These are phyloP conservation scores for Populus hybrid DNA, from an alignment of 441 rosid species.

Conservation along the genomic window DNA sequence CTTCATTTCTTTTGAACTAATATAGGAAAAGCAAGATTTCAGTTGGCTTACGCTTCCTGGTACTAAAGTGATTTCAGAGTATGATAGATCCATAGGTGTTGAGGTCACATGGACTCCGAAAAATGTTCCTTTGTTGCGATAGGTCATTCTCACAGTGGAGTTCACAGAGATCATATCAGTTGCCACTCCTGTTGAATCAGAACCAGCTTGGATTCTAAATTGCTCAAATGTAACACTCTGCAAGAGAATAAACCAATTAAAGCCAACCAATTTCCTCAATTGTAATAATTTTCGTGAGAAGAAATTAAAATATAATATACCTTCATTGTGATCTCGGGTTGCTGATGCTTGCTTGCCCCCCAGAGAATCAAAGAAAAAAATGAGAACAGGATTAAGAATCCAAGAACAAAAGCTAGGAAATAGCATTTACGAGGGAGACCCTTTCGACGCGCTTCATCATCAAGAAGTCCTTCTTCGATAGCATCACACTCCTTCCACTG, in stretches of 20 bases:
- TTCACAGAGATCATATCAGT: slow-evolving; percentile 84
- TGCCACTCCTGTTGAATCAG: slow-evolving; percentile 81
- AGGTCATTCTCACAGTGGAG: slow-evolving; percentile 66
- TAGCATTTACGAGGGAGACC: slow-evolving; percentile 84
- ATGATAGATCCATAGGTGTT: slow-evolving; percentile 67
- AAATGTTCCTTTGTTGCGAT: slow-evolving; percentile 84
- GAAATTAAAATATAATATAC: slow-evolving; percentile 16
- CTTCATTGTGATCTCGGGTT: slow-evolving; percentile 80
- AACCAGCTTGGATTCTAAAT: slow-evolving; percentile 82
- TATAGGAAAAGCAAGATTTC: neutral
- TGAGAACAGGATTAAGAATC: slow-evolving; percentile 73
- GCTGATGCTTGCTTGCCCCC: slow-evolving; percentile 81
- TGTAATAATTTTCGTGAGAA: neutral
- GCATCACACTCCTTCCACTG: slow-evolving; percentile 68
- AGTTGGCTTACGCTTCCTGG: slow-evolving; percentile 64
- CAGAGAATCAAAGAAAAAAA: slow-evolving; percentile 79
- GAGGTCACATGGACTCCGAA: slow-evolving; percentile 90
- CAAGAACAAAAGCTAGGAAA: slow-evolving; percentile 65
- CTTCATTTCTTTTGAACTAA: neutral
- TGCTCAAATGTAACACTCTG: slow-evolving; percentile 79
- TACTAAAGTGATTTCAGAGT: slow-evolving; percentile 59
- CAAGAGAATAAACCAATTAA: slow-evolving; percentile 1
- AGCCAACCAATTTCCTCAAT: slow-evolving; percentile 7
- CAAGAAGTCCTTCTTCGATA: slow-evolving; percentile 92
- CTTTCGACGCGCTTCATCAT: slow-evolving; percentile 55